phyloP scores from a whole-genome alignment of 2,329 filamentous ascomycete species.

The Penicillium sp. region DNA sequence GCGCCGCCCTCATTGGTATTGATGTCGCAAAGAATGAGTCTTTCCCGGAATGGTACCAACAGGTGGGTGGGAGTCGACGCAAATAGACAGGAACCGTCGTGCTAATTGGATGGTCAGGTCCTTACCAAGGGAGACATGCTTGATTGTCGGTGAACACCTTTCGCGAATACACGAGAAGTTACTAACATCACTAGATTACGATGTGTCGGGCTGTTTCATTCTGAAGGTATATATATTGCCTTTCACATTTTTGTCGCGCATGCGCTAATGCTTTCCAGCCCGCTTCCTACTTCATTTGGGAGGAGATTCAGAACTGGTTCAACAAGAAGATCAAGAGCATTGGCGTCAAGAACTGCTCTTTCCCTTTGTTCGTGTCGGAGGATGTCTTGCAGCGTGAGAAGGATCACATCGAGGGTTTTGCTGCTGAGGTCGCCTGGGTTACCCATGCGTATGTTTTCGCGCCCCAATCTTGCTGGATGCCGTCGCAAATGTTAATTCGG shows the following conservation, averaged over 20 bases:
- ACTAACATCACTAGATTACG: conserved; percentile 52
- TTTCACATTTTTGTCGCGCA: neutral
- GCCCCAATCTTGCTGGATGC: neutral
- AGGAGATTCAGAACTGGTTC: conserved; percentile 57
- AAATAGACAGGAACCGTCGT: neutral
- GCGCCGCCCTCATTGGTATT: conserved; percentile 73
- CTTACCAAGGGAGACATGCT: conserved; percentile 96
- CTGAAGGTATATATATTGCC: conserved; percentile 58
- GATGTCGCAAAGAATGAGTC: conserved; percentile 77
- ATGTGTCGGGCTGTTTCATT: conserved; percentile 97
- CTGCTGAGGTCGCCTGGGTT: conserved; percentile 59
- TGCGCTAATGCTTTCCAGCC: conserved; percentile 41
- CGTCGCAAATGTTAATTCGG: conserved; percentile 3
- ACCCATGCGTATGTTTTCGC: conserved; percentile 42
- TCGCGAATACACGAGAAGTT: neutral
- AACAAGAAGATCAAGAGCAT: conserved; percentile 74
- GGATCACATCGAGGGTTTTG: conserved; percentile 97
- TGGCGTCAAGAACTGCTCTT: conserved; percentile 92
- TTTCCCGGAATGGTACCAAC: conserved; percentile 94
- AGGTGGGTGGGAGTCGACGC: conserved; percentile 39
- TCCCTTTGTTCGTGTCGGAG: conserved; percentile 90
- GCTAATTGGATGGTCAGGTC: conserved; percentile 43
- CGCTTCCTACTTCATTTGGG: conserved; percentile 63
- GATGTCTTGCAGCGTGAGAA: conserved; percentile 85
- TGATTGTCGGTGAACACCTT: conserved; percentile 56